phyloP scores from a whole-genome alignment of 1,284 basidiomycete genomes.

The Trichosporon sp. region DNA sequence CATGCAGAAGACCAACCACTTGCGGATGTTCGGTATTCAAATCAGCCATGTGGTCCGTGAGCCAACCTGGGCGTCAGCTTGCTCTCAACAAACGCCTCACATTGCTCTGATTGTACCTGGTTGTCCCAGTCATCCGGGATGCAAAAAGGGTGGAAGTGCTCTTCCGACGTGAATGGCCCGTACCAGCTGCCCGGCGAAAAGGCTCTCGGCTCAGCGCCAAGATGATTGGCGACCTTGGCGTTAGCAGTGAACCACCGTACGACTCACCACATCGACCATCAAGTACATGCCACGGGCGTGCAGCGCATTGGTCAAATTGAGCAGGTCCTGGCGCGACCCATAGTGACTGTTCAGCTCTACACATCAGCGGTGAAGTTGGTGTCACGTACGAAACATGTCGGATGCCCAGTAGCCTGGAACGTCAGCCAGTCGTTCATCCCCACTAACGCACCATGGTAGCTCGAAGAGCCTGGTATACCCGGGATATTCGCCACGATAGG shows the following conservation, averaged over 20 bases:
- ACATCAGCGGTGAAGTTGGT: constrained; percentile 2
- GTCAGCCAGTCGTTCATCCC: constrained; percentile 22
- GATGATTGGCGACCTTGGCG: constrained; percentile 50
- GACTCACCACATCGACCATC: constrained; percentile 59
- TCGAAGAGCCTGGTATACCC: constrained; percentile 42
- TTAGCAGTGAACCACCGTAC: background rate
- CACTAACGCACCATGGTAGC: constrained; percentile 55
- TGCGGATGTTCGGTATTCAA: constrained; percentile 58
- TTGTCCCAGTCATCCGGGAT: constrained; percentile 56
- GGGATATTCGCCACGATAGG: constrained; percentile 53
- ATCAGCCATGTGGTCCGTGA: constrained; percentile 57
- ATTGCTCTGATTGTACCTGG: constrained; percentile 58
- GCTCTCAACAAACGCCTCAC: constrained; percentile 31
- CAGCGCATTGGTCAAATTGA: constrained; percentile 56
- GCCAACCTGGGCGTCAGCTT: constrained; percentile 48
- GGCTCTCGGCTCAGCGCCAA: constrained; percentile 51
- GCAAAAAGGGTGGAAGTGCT: constrained; percentile 58
- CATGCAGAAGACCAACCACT: constrained; percentile 53
- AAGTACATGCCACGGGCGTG: constrained; percentile 60
- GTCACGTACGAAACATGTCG: constrained; percentile 44
- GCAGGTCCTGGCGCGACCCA: constrained; percentile 57
- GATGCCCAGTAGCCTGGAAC: constrained; percentile 54
- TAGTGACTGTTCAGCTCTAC: constrained; percentile 58
- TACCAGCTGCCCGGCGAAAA: constrained; percentile 38
- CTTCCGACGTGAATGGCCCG: constrained; percentile 24